Evolutionary conservation across 106 monocot species (phyloP).

Genomic region (Narthecium ossifragum): DNA sequence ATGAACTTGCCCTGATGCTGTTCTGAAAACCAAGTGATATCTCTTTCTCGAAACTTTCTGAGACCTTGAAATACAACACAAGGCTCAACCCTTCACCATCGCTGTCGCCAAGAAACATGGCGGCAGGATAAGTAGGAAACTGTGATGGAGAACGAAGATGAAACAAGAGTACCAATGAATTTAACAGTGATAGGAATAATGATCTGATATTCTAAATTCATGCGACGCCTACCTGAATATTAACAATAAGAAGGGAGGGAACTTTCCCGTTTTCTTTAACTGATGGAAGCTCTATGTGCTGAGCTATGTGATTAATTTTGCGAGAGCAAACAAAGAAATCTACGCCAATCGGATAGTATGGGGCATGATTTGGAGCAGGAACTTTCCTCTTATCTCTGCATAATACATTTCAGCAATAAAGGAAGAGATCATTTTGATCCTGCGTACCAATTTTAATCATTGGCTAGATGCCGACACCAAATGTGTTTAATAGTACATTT

Average conservation of each 20-base stretch:
- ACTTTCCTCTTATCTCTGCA: conserved; percentile 60
- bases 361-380: conserved; percentile 51
- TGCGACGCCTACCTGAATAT: conserved; percentile 82
- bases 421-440: too few species aligned
- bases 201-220: too few species aligned
- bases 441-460: too few species aligned
- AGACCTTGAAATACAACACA: conserved; percentile 81
- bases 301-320: conserved; percentile 68
- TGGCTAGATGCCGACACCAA: too few species aligned
- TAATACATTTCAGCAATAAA: too few species aligned
- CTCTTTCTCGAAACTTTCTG: conserved; percentile 68
- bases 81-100: conserved; percentile 90
- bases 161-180: too few species aligned
- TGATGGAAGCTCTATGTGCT: conserved; percentile 76
- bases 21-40: conserved; percentile 68
- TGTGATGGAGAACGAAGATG: conserved; percentile 13
- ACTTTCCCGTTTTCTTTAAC: conserved; percentile 59
- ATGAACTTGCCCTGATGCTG: conserved; percentile 35
- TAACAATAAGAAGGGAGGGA: conserved; percentile 86
- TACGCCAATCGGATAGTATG: conserved; percentile 61
- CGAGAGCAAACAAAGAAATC: conserved; percentile 50
- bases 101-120: conserved; percentile 81
- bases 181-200: too few species aligned
- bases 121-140: conserved; percentile 87
- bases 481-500: too few species aligned